phyloP scores from a whole-genome alignment of 2,329 filamentous ascomycete genomes.

The Sarocladium oryzae region DNA sequence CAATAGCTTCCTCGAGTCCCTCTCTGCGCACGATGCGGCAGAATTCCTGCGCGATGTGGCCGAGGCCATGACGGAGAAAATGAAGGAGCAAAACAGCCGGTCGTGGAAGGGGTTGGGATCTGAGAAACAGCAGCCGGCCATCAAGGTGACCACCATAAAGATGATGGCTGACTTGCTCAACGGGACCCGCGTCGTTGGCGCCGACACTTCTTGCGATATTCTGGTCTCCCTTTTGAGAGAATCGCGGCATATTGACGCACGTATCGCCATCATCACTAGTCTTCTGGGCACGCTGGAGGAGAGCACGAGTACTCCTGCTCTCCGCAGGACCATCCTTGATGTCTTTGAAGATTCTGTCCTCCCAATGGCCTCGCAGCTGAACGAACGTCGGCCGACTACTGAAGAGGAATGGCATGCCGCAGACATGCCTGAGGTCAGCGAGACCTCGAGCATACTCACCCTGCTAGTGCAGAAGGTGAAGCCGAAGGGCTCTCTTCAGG shows the following conservation, averaged over 20 bases:
- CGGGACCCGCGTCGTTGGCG: conserved; percentile 20
- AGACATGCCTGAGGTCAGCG: conserved; percentile 10
- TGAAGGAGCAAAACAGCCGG: conserved; percentile 19
- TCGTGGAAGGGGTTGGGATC: conserved; percentile 1
- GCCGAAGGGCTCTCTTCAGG: background rate
- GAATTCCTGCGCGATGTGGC: conserved; percentile 22
- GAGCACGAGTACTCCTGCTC: conserved; percentile 10
- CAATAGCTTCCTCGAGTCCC: conserved; percentile 18
- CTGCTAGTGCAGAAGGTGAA: background rate
- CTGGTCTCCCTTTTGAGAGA: conserved; percentile 22
- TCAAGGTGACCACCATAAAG: conserved; percentile 31
- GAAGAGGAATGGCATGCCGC: conserved; percentile 23
- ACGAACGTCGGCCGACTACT: conserved; percentile 20
- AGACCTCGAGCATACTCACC: conserved; percentile 11
- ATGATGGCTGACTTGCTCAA: conserved; percentile 29
- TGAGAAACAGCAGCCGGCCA: conserved; percentile 13
- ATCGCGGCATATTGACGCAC: conserved; percentile 26
- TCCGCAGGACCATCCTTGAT: conserved; percentile 18
- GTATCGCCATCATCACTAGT: conserved; percentile 21
- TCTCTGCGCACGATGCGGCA: conserved; percentile 20
- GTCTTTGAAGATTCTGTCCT: conserved; percentile 20
- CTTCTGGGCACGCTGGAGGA: conserved; percentile 19
- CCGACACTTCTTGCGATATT: conserved; percentile 19
- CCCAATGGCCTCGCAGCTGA: conserved; percentile 23
- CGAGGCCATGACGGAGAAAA: conserved; percentile 20